Evolutionary conservation across 2,329 filamentous ascomycete species (phyloP).

Genomic region (Claviceps paspali): DNA sequence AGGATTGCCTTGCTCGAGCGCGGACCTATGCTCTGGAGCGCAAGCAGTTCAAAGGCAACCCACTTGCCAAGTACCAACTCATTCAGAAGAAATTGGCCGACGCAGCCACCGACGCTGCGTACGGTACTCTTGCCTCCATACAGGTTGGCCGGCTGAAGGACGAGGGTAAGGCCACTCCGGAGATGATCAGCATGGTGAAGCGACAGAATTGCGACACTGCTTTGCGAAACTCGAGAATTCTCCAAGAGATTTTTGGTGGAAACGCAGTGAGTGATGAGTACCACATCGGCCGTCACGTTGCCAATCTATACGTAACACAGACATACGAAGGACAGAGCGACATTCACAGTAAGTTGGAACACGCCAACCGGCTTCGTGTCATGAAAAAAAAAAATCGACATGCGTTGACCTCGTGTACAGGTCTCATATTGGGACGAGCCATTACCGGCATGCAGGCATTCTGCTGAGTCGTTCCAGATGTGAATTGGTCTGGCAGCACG

Average conservation of each 20-base stretch:
- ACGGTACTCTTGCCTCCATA: conserved; percentile 74
- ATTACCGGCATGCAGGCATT: conserved; percentile 71
- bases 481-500: background rate
- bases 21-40: conserved; percentile 81
- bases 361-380: background rate
- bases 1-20: conserved; percentile 74
- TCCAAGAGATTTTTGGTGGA: conserved; percentile 94
- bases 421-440: conserved; percentile 51
- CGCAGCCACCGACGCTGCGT: conserved; percentile 78
- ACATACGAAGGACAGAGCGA: conserved; percentile 98
- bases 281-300: conserved; percentile 82
- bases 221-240: conserved; percentile 57
- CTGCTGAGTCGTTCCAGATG: conserved; percentile 27
- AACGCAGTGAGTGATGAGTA: conserved; percentile 99
- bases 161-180: conserved; percentile 69
- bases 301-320: conserved; percentile 93
- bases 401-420: conserved; percentile 25
- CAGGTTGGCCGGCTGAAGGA: conserved; percentile 93
- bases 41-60: conserved; percentile 92
- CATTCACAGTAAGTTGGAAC: conserved; percentile 63
- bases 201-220: conserved; percentile 93
- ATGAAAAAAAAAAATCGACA: background rate
- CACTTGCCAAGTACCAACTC: conserved; percentile 88
- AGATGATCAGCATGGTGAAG: conserved; percentile 97
- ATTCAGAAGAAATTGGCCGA: conserved; percentile 97